Percentiles rank a stretch among this genome's conserved stretches.
phyloP scores from a whole-genome alignment of 2,329 filamentous ascomycete genomes.

The Paecilomyces sp. region DNA sequence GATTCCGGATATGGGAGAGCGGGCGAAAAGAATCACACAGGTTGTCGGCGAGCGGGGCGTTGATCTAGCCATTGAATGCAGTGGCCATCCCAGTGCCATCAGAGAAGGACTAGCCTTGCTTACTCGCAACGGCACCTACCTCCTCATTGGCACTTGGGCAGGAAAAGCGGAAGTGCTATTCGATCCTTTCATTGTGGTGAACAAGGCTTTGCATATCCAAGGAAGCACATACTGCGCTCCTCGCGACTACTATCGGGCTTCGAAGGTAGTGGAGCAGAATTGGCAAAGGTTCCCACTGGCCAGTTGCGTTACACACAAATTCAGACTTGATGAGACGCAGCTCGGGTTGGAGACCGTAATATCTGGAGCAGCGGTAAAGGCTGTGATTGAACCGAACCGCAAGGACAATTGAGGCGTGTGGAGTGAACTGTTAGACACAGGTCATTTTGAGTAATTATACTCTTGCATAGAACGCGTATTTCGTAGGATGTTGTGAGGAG shows the following conservation, averaged over 20 bases:
- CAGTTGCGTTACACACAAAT: not conserved
- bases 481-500: no score
- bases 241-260: not conserved
- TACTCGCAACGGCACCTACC: not conserved
- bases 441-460: no score
- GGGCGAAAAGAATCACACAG: not conserved
- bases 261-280: not conserved
- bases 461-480: no score
- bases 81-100: not conserved
- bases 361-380: not conserved
- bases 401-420: not conserved
- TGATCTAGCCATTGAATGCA: not conserved
- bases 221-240: not conserved
- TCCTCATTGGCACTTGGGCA: not conserved
- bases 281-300: not conserved
- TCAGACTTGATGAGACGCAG: not conserved
- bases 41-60: not conserved
- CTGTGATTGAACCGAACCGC: not conserved
- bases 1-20: not conserved
- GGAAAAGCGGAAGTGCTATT: not conserved
- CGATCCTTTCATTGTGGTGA: not conserved
- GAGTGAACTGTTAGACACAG: not conserved
- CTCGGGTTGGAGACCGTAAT: not conserved
- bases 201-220: not conserved
- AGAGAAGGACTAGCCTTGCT: not conserved